Evolutionary conservation across 2,329 filamentous ascomycete species (phyloP).

Genomic region (Fusarium poae): DNA sequence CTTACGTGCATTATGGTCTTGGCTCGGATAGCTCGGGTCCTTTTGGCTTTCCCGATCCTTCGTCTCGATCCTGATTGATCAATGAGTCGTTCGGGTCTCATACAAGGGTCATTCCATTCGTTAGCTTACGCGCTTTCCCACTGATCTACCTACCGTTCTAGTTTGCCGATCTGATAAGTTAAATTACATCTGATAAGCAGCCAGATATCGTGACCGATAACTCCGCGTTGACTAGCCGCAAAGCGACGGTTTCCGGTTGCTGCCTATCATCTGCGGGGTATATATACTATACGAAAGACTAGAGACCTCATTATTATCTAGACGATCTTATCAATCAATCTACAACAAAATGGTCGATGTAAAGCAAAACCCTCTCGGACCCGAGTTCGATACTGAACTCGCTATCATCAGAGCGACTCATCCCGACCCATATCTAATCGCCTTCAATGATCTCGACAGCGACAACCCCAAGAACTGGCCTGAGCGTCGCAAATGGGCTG

Average conservation of each 20-base stretch:
- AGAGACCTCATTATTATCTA: background rate
- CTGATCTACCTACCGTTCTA: background rate
- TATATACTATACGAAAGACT: rapidly evolving
- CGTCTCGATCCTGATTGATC: background rate
- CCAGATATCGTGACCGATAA: slow-evolving; percentile 23
- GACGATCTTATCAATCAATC: background rate
- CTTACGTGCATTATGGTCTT: background rate
- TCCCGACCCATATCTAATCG: slow-evolving; percentile 45
- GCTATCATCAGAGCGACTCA: background rate
- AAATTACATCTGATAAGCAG: slow-evolving; percentile 26
- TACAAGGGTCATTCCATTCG: background rate
- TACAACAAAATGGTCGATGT: background rate
- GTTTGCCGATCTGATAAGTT: slow-evolving; percentile 31
- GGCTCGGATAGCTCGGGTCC: slow-evolving; percentile 5
- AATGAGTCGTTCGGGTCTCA: background rate
- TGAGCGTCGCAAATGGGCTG: slow-evolving; percentile 60
- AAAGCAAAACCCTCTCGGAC: background rate
- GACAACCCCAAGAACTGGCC: slow-evolving; percentile 59
- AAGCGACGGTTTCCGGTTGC: background rate
- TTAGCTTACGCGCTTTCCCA: background rate
- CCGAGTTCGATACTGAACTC: slow-evolving; percentile 14
- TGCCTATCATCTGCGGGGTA: background rate
- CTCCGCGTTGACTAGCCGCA: slow-evolving; percentile 8
- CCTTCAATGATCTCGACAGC: slow-evolving; percentile 50
- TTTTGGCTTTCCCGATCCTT: slow-evolving; percentile 9